Conservation (phyloP, 2,329 filamentous ascomycete species). For the Arthrinium phaeospermum region DNA sequence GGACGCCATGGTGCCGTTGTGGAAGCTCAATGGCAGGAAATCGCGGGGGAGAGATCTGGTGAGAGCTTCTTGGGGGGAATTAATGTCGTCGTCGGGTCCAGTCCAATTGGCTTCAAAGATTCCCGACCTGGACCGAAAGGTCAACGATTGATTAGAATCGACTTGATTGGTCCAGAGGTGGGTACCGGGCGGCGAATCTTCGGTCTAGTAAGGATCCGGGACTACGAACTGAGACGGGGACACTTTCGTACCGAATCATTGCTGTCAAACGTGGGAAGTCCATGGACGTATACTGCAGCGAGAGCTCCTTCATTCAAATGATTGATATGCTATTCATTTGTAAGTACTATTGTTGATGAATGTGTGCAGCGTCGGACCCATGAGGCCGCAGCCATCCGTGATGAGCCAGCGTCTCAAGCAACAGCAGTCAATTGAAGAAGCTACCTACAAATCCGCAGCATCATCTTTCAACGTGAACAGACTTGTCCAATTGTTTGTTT, state of each 20-base stretch:
- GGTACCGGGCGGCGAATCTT: neutral
- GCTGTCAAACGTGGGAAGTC: neutral
- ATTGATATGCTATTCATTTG: neutral
- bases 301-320: neutral
- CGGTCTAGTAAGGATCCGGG: neutral
- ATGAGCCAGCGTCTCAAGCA: neutral
- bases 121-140: constrained; percentile 9
- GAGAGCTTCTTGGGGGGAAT: constrained; percentile 4
- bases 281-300: neutral
- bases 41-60: constrained; percentile 3
- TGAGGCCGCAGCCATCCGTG: neutral
- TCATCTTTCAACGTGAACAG: neutral
- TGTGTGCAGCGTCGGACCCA: neutral
- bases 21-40: constrained; percentile 20
- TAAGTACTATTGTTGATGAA: neutral
- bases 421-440: constrained; percentile 4
- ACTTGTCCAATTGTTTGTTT: neutral
- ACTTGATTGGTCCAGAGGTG: neutral
- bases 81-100: constrained; percentile 17
- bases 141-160: constrained; percentile 14
- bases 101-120: constrained; percentile 2
- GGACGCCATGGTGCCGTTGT: constrained; percentile 70
- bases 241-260: neutral
- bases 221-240: neutral
- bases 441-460: neutral